Base-by-base conservation (phyloP, 2,329 filamentous ascomycete species). In the Verticillium dahliae region DNA sequence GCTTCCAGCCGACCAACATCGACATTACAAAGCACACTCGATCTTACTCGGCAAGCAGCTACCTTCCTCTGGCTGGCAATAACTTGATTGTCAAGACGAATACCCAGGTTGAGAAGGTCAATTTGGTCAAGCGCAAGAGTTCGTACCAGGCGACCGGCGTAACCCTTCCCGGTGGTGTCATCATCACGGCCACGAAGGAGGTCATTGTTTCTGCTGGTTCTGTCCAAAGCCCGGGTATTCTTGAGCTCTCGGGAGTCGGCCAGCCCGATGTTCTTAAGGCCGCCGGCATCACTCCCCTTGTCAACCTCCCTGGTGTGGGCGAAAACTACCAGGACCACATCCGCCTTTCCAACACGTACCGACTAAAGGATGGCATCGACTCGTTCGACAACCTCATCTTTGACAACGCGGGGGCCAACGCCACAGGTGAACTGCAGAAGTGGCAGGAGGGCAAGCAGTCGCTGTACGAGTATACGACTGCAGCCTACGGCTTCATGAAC, bases 311-410 rank as follows among this genome's bases (percentile, higher is more conserved):
- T 1, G 75, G 73, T 31, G 76, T 82, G 1, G 80, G 80, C 60
- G 76, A 78, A 67, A 82, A 82, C 62, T 71, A 80, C 39, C 77
- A 80, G 65, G 80, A 82, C 65, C 80, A 82, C 65, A 64, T 70
- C 58, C 71, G 73, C 39, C 62, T 71, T 4, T 67, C 66, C 58
- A 67, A 70, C 60, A 66, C 66, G 1, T 72, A 69, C 62, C 65
- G 18, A 52, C 45, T 52, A n/a, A 71, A 70, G 45, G 62, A 67
- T 22, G 63, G 67, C 15, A 70, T 68, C 64, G 67, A 63, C 14
- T 72, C 72, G 5, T 67, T 69, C 41, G 72, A 75, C 65, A 39
- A 64, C 63, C 50, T 68, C 38, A 62, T 66, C 58, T 70, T 72
- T 57, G 59, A 68, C 4, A 31, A 34, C 27, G 27, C 13, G n/a